Percentiles rank a stretch among this genome's conserved stretches.
These are phyloP conservation scores for Penicillium crustosum DNA, from an alignment of 2,329 filamentous ascomycete genomes.

Conservation along the genomic window DNA sequence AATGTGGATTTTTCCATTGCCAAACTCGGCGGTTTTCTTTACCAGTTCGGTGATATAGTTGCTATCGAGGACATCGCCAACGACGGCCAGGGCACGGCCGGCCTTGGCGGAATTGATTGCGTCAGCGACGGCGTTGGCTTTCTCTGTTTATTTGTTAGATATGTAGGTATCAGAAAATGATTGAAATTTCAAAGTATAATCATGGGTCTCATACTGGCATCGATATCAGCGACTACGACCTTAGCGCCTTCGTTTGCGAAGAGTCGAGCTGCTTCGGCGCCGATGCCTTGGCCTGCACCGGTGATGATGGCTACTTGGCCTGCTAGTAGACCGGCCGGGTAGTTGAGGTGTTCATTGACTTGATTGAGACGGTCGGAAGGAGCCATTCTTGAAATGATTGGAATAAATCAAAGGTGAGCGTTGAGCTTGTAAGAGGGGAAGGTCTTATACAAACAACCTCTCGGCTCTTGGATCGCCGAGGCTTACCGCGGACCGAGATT, in stretches of 20 bases:
- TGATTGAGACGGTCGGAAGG: constrained; percentile 63
- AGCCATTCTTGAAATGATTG: constrained; percentile 36
- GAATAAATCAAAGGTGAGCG: background rate
- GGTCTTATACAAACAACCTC: constrained; percentile 2
- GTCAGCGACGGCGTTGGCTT: constrained; percentile 66
- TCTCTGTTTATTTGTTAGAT: constrained; percentile 51
- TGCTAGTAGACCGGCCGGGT: constrained; percentile 72
- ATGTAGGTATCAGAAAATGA: background rate
- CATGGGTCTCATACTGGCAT: constrained; percentile 55
- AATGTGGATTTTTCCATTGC: constrained; percentile 83
- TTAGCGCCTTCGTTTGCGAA: constrained; percentile 88
- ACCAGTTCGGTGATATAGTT: constrained; percentile 72
- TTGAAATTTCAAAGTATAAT: background rate
- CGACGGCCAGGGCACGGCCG: constrained; percentile 68
- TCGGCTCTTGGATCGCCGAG: constrained; percentile 22
- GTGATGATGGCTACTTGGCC: constrained; percentile 87
- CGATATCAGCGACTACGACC: constrained; percentile 81
- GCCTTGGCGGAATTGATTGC: constrained; percentile 64
- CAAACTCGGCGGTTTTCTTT: constrained; percentile 73
- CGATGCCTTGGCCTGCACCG: constrained; percentile 82
- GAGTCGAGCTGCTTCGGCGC: constrained; percentile 75
- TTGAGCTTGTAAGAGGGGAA: constrained; percentile 1
- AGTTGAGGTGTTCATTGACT: constrained; percentile 77
- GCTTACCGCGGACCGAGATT: constrained; percentile 21
- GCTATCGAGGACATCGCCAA: constrained; percentile 73